Evolutionary conservation across 2,329 filamentous ascomycete species (phyloP), one percentile per base, ranked within the genome.

Genomic region (Zymoseptoria tritici): DNA sequence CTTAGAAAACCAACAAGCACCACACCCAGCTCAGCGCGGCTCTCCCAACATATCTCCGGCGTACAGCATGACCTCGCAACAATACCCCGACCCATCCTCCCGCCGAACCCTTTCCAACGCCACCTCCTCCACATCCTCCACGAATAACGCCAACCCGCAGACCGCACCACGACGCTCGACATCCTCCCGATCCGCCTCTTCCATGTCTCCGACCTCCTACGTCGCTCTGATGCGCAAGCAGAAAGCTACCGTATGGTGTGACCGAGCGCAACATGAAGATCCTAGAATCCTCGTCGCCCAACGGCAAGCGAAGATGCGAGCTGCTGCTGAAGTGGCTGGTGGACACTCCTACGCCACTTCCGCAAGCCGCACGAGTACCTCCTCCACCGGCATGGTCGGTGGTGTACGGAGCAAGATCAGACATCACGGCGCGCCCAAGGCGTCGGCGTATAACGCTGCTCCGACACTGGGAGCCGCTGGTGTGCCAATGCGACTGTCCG

Each of bases 191-290:
- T 95, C 90, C 21, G 70, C 74, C 21, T 79, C 78, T 58, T 79
- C 78, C 55, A 72, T 79, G 16, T 83, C 83, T 62, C 77, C 88
- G 1, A 82, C 82, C n/a, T 87, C 91, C 65, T 99, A 99, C 75
- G 94, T 99, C 56, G 92, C 94, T 42, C 82, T 97, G n/a, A 87
- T 99, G 77, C 86, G 94, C 63, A 93, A 92, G 74, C 94, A 99
- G 76, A 97, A 97, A 74, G 94, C 91, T 31, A 99, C 94, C 0
- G 94, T 99, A 4, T 99, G 94, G 94, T 97, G 92, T 78, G 94
- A 97, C 72, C 88, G 92, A 57, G 84, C 93, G 9, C 94, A 99
- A 74, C 86, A 90, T 63, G 91, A 97, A 75, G 94, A 99, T 73
- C 90, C 93, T 0, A 84, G 91, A 55, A 78, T 94, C 59, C 78